Evolutionary conservation across 352 stramenopile genomes (phyloP).

Genomic region (Globisporangium viniferum): DNA sequence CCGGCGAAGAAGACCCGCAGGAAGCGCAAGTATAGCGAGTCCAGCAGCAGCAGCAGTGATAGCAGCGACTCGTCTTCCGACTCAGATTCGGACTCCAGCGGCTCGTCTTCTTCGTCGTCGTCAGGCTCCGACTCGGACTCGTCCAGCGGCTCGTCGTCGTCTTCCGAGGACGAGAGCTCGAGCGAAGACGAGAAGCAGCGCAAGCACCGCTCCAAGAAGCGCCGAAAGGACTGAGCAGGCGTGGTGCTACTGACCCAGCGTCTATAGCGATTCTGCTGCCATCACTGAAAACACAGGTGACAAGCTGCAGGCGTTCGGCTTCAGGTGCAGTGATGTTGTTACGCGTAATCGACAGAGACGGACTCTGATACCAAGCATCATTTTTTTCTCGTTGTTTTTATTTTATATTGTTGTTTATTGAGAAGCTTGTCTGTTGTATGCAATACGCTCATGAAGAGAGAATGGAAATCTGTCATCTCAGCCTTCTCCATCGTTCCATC

Average conservation of each 20-base stretch:
- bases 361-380: background rate
- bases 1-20: constrained; percentile 22
- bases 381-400: constrained; percentile 10
- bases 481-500: background rate
- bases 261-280: background rate
- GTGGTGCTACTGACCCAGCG: background rate
- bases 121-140: constrained; percentile 21
- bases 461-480: background rate
- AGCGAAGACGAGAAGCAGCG: constrained; percentile 16
- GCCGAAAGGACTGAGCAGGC: constrained; percentile 30
- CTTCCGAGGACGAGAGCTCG: constrained; percentile 21
- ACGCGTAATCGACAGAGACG: background rate
- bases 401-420: background rate
- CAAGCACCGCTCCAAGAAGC: constrained; percentile 34
- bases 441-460: background rate
- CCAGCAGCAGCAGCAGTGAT: constrained; percentile 31
- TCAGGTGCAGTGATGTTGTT: background rate
- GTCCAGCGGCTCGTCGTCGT: constrained; percentile 22
- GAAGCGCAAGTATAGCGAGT: constrained; percentile 21
- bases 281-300: background rate
- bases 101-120: constrained; percentile 12
- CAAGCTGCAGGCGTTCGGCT: background rate
- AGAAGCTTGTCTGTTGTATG: background rate
- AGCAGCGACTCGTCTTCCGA: constrained; percentile 21
- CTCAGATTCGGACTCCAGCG: constrained; percentile 27